phyloP scores from a whole-genome alignment of 2,329 filamentous ascomycete species.

The Exophiala bonariae region DNA sequence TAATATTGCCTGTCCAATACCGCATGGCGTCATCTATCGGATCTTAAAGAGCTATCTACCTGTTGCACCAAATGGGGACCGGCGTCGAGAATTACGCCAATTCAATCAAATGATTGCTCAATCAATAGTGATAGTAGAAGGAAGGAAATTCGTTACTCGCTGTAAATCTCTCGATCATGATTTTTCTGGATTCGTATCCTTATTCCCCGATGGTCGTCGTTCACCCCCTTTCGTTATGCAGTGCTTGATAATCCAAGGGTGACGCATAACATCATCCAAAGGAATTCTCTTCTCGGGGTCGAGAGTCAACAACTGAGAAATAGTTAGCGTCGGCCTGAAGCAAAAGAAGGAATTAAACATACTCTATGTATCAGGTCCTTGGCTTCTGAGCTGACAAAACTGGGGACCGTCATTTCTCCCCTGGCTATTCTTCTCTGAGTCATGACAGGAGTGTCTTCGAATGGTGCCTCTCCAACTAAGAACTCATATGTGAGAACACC shows the following conservation, averaged over 20 bases:
- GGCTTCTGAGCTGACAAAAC: constrained; percentile 86
- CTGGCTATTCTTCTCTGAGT: constrained; percentile 86
- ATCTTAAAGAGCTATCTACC: no score
- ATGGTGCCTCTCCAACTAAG: constrained; percentile 90
- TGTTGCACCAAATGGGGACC: no score
- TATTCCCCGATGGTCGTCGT: constrained; percentile 12
- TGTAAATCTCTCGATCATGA: background rate
- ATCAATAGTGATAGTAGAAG: background rate
- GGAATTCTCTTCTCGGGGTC: constrained; percentile 92
- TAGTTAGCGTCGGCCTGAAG: constrained; percentile 25
- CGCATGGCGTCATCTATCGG: no score
- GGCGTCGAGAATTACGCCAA: no score
- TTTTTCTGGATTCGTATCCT: constrained; percentile 8
- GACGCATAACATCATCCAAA: constrained; percentile 81
- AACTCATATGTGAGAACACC: constrained; percentile 97
- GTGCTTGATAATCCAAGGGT: constrained; percentile 97
- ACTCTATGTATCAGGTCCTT: constrained; percentile 90
- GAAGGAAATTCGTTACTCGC: constrained; percentile 14
- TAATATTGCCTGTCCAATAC: no score
- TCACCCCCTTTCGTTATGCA: constrained; percentile 48
- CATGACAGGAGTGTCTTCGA: constrained; percentile 93
- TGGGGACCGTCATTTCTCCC: constrained; percentile 89
- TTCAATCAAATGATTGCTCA: background rate
- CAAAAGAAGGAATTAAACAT: constrained; percentile 36
- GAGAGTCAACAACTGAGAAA: constrained; percentile 72